Percentiles rank a stretch among this genome's conserved stretches.
These are phyloP conservation scores for Peronospora destructor DNA, from an alignment of 352 stramenopile genomes.

Conservation along the genomic window DNA sequence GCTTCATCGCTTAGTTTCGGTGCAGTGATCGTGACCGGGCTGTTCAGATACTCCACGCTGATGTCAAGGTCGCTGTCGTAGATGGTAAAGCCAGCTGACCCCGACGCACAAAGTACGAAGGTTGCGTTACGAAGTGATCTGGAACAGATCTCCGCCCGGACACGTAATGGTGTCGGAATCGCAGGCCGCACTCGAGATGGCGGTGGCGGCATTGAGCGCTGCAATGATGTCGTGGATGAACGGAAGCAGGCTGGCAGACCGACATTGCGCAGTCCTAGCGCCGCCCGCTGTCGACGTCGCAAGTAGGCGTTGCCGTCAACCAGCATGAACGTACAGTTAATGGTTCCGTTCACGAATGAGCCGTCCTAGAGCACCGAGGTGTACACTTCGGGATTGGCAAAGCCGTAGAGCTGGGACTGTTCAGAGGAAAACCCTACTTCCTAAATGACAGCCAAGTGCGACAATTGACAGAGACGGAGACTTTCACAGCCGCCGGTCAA, in stretches of 20 bases:
- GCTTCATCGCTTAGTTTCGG: constrained; percentile 13
- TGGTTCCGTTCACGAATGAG: constrained; percentile 21
- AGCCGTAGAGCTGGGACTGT: constrained; percentile 25
- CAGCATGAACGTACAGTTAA: constrained; percentile 21
- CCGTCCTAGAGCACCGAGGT: constrained; percentile 28
- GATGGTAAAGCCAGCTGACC: constrained; percentile 12
- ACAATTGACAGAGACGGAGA: too few relatives aligned
- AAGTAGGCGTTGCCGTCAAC: constrained; percentile 33
- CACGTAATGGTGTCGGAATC: constrained; percentile 24
- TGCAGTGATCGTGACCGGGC: constrained; percentile 12
- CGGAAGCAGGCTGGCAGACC: constrained; percentile 16
- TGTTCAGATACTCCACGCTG: constrained; percentile 19
- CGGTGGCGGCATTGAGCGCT: constrained; percentile 17
- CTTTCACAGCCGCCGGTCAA: too few relatives aligned
- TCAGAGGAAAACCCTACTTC: too few relatives aligned
- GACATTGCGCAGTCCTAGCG: constrained; percentile 14
- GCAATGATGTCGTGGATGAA: constrained; percentile 23
- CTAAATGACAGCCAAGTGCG: too few relatives aligned
- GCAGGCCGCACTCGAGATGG: constrained; percentile 7
- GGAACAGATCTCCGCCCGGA: constrained; percentile 24
- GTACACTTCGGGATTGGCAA: constrained; percentile 30
- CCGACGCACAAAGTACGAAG: constrained; percentile 27
- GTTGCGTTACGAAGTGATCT: constrained; percentile 20
- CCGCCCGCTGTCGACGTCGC: constrained; percentile 6
- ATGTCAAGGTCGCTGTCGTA: constrained; percentile 33